Percentiles rank a stretch among this genome's conserved stretches.
These are phyloP conservation scores for Boletales sp. DNA, from an alignment of 768 basidiomycete genomes.

Conservation along the genomic window DNA sequence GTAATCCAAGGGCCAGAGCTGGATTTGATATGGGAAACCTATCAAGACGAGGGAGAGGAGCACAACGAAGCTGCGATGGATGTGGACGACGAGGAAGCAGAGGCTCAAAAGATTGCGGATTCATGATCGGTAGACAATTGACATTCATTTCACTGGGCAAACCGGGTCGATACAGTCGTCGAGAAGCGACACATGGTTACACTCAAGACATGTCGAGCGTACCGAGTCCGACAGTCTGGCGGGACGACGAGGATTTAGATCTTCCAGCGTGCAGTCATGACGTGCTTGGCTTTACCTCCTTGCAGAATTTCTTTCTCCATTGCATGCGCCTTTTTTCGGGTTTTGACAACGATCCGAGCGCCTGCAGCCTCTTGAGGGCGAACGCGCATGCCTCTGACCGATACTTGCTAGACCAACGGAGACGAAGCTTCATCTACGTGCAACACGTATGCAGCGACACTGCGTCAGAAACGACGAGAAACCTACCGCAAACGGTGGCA, in stretches of 20 bases:
- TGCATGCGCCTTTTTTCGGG: conserved; percentile 41
- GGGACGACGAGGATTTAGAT: conserved; percentile 1
- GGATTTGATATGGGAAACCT: conserved; percentile 63
- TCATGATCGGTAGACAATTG: conserved; percentile 3
- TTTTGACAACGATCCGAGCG: conserved; percentile 31
- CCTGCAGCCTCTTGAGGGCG: conserved; percentile 37
- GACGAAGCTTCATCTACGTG: conserved; percentile 37
- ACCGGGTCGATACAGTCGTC: not conserved
- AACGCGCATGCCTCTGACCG: conserved; percentile 53
- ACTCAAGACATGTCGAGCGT: conserved; percentile 15
- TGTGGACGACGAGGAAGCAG: conserved; percentile 57
- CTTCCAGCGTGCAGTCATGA: not conserved
- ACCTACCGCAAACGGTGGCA: conserved; percentile 19
- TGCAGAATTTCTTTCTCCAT: conserved; percentile 58
- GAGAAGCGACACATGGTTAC: not conserved
- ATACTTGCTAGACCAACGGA: conserved; percentile 45
- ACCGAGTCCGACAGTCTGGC: conserved; percentile 17
- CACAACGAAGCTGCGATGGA: conserved; percentile 38
- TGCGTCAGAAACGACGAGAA: not conserved
- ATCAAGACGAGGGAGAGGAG: conserved; percentile 45
- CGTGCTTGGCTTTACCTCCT: conserved; percentile 32
- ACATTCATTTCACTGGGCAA: not conserved
- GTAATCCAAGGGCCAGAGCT: conserved; percentile 72
- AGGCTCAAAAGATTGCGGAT: conserved; percentile 25
- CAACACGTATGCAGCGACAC: no score